These are phyloP conservation scores for Delonix regia DNA, from an alignment of 306 rosid species.

Conservation along the genomic window DNA sequence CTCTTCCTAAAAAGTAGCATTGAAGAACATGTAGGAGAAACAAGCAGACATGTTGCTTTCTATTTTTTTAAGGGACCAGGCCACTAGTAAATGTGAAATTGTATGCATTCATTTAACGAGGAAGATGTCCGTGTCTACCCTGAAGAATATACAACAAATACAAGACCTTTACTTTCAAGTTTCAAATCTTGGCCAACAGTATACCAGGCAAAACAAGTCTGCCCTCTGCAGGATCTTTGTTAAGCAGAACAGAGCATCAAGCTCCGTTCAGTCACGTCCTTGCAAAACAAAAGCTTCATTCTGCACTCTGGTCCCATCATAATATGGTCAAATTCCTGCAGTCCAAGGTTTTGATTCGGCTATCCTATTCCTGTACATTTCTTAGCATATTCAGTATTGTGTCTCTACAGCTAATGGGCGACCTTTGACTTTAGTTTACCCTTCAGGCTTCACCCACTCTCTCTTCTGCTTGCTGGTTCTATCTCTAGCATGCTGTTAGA, in stretches of 20 bases:
- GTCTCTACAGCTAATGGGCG: conserved; percentile 17
- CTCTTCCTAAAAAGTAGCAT: not conserved
- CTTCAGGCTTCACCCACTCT: not conserved
- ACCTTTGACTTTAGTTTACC: not conserved
- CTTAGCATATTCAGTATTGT: conserved; percentile 8
- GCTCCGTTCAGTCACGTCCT: conserved; percentile 5
- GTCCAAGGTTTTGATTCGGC: not conserved
- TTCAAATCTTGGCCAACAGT: not conserved
- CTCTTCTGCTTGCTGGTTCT: conserved; percentile 13
- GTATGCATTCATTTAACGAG: not conserved
- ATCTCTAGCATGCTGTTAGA: not conserved
- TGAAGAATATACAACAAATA: conserved; percentile 21
- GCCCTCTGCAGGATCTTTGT: not conserved
- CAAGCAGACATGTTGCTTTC: not conserved
- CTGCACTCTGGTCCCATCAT: not conserved
- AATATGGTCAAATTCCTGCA: conserved; percentile 18
- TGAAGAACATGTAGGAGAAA: not conserved
- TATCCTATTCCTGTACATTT: not conserved
- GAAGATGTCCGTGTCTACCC: not conserved
- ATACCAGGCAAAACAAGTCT: not conserved
- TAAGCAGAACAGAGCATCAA: not conserved
- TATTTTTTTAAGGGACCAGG: not conserved
- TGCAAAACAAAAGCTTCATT: not conserved
- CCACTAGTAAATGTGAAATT: not conserved
- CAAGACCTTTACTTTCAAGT: not conserved